Conservation (phyloP, 192 early-diverging fungal genomes). For the Dissophora ornata region DNA sequence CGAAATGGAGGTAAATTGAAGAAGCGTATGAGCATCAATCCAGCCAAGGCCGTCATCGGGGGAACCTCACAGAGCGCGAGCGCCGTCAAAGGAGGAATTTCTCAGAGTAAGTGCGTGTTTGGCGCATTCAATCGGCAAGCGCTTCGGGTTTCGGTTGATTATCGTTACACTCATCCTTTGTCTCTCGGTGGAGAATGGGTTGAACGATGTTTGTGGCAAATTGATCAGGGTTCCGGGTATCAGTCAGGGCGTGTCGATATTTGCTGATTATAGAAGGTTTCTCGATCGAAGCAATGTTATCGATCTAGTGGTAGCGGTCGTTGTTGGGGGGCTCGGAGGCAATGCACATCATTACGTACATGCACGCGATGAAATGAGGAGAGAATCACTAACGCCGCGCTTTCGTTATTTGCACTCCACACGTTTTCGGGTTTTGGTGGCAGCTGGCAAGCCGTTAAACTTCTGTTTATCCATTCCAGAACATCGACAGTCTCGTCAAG, state of each 20-base stretch:
- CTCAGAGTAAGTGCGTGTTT: slow-evolving; percentile 6
- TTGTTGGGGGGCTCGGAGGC: no score
- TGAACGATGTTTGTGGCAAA: slow-evolving; percentile 35
- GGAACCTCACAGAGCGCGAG: slow-evolving; percentile 31
- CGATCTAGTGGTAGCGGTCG: slow-evolving; percentile 73
- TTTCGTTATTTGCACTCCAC: slow-evolving; percentile 60
- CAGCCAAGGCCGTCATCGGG: slow-evolving; percentile 31
- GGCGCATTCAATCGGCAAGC: no score
- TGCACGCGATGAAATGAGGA: no score
- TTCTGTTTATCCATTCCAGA: slow-evolving; percentile 8
- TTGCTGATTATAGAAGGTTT: slow-evolving; percentile 65
- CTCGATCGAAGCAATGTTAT: slow-evolving; percentile 66
- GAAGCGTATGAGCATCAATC: slow-evolving; percentile 24
- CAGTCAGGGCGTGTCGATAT: slow-evolving; percentile 58
- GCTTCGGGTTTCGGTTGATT: no score
- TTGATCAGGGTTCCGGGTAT: slow-evolving; percentile 40
- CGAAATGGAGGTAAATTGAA: neutral
- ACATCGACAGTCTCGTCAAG: slow-evolving; percentile 54
- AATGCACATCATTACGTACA: no score
- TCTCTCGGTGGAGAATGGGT: slow-evolving; percentile 27
- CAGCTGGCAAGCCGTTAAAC: no score
- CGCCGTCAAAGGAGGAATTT: slow-evolving; percentile 22
- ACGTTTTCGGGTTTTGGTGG: slow-evolving; percentile 14
- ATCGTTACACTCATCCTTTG: no score
- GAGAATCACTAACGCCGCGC: no score